A percentile compares a stretch with the other conserved stretches of the same genome.
Evolutionary conservation across 805 yeast genomes (phyloP).

Genomic region (Cyberlindnera xishuangbannaensis): DNA sequence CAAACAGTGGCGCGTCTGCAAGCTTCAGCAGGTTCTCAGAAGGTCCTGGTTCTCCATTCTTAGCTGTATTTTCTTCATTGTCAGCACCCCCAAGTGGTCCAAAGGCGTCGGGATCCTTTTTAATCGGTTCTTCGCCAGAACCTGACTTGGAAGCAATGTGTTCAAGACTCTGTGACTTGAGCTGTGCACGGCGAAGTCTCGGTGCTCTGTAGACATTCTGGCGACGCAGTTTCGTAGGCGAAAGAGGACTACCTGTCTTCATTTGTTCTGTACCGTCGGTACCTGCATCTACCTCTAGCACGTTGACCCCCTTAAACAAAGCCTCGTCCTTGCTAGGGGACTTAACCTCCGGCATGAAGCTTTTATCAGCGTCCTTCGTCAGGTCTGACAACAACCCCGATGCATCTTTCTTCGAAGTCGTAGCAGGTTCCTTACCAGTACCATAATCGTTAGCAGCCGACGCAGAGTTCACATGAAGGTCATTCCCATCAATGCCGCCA

Average conservation of each 20-base stretch:
- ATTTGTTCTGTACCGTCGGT: too few species aligned
- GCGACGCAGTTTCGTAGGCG: constrained; percentile 38
- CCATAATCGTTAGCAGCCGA: background rate
- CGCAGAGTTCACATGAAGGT: background rate
- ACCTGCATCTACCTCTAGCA: constrained; percentile 4
- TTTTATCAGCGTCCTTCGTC: constrained; percentile 31
- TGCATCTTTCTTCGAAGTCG: constrained; percentile 12
- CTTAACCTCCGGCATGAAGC: constrained; percentile 12
- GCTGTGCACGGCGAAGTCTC: constrained; percentile 36
- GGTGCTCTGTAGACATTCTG: constrained; percentile 42
- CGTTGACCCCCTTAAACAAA: constrained; percentile 27
- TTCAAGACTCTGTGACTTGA: too few species aligned
- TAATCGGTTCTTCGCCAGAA: background rate
- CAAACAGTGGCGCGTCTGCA: constrained; percentile 50
- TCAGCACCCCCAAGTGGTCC: too few species aligned
- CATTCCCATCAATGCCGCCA: background rate
- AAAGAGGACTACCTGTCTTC: too few species aligned
- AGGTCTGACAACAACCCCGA: constrained; percentile 37
- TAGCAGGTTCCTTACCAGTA: background rate
- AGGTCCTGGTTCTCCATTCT: constrained; percentile 22
- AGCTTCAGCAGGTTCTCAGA: constrained; percentile 36
- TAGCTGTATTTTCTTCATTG: constrained; percentile 25
- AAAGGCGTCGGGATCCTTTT: background rate
- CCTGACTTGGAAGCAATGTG: too few species aligned
- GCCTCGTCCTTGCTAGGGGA: constrained; percentile 29